A percentile compares a stretch with the other conserved stretches of the same genome.
These are phyloP conservation scores for Silene uniflora DNA, from an alignment of 148 eudicot species.

Conservation along the genomic window DNA sequence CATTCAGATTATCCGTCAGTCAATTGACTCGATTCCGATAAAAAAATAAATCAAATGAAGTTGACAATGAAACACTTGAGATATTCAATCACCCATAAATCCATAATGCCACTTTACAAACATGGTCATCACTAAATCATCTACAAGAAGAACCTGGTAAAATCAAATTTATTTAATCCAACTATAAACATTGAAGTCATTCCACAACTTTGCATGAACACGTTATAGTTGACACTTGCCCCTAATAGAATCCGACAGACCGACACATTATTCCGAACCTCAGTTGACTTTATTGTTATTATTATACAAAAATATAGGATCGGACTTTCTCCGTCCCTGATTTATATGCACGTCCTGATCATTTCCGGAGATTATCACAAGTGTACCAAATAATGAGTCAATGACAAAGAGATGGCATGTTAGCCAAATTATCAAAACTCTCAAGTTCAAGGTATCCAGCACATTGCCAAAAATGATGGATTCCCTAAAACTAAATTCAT, in stretches of 20 bases:
- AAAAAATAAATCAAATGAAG: too few relatives aligned
- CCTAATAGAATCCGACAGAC: background rate
- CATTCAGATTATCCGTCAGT: background rate
- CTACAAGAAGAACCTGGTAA: background rate
- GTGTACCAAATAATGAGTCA: slow-evolving; percentile 2
- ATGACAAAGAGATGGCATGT: background rate
- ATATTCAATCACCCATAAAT: background rate
- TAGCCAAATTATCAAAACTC: background rate
- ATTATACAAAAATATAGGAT: background rate
- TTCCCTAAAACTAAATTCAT: background rate
- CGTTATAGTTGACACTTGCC: background rate
- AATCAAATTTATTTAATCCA: background rate
- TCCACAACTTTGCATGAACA: slow-evolving; percentile 4
- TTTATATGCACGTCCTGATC: background rate
- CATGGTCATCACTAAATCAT: background rate
- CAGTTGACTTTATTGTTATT: background rate
- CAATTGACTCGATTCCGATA: too few relatives aligned
- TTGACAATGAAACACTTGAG: background rate
- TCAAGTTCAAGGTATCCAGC: background rate
- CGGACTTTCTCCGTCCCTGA: background rate
- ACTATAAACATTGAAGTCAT: background rate
- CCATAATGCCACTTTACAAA: background rate
- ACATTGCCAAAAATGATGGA: background rate
- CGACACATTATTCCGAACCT: background rate
- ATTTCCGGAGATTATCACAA: slow-evolving; percentile 4